Evolutionary conservation across 2,329 filamentous ascomycete genomes (phyloP).

Genomic region (Acrodontium crateriforme): DNA sequence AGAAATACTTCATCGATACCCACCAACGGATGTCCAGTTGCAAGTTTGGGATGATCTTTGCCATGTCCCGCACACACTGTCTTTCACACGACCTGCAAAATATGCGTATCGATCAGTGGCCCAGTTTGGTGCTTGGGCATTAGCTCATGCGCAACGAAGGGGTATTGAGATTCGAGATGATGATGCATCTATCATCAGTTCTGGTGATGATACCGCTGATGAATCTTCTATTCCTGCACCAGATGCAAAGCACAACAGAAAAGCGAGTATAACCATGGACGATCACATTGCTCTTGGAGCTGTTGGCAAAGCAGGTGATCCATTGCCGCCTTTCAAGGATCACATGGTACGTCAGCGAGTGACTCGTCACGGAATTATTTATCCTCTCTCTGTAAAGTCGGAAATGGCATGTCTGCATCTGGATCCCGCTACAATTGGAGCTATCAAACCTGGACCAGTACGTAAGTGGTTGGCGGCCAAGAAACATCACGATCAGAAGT

Average conservation of each 20-base stretch:
- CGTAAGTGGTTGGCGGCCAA: conserved; percentile 72
- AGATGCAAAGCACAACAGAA: conserved; percentile 4
- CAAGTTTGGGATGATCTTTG: conserved; percentile 95
- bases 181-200: conserved; percentile 62
- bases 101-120: conserved; percentile 88
- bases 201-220: conserved; percentile 24
- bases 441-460: conserved; percentile 67
- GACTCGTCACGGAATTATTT: conserved; percentile 61
- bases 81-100: conserved; percentile 90
- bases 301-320: conserved; percentile 79
- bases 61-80: conserved; percentile 83
- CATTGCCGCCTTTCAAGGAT: conserved; percentile 61
- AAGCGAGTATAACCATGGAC: conserved; percentile 5
- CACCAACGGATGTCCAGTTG: conserved; percentile 79
- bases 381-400: conserved; percentile 48
- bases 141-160: conserved; percentile 67
- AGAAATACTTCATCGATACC: conserved; percentile 47
- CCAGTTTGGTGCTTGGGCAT: conserved; percentile 84
- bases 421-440: conserved; percentile 52
- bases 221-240: conserved; percentile 8
- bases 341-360: conserved; percentile 91
- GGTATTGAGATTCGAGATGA: conserved; percentile 73
- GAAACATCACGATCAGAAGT: conserved; percentile 58
- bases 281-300: conserved; percentile 16
- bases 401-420: conserved; percentile 56